Evolutionary conservation across 1,284 basidiomycete genomes (phyloP), one percentile per base, ranked within the genome.

Genomic region (Ganoderma boninense): DNA sequence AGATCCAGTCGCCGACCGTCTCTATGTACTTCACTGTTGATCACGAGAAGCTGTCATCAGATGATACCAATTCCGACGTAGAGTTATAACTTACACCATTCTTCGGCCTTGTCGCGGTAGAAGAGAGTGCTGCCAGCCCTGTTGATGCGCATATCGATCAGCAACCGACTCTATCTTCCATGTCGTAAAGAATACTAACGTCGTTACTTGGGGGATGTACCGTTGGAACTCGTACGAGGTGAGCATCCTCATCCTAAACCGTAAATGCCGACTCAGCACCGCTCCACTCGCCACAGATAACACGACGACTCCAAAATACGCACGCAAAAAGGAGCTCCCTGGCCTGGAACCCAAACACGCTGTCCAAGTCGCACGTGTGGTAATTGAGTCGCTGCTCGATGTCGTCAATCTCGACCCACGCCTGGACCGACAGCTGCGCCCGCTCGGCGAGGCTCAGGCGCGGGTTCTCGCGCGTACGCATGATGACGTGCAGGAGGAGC

Each of bases 281-380:
- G 16, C 3, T 16, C n/a, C 29, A 11, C 14, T 35, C 23, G 14
- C 23, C 18, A 40, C 11, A 35, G 32, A 14, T 11, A 13, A 35
- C 13, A 14, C 11, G 2, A 56, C 32, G 0, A 64, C 5, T 23
- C 2, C 13, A 14, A 18, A 66, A 14, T 26, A 79, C 90, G 76
- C 76, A 92, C 92, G 92, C 92, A 83, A 92, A 93, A 35, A 93
- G 81, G 76, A 88, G 90, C 76, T 93, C 92, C 64, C 89, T 83
- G 44, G 89, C 90, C 69, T 89, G 87, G 76, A 87, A 93, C 38
- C 93, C 83, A 71, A 87, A 92, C 3, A 89, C 84, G 69, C 86
- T 83, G 78, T 93, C 91, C 60, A 90, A 81, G 11, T 81, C 82
- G 77, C 92, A 94, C 1, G 86, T 88, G 76, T 93, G 92, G 42